Evolutionary conservation across 2,329 filamentous ascomycete species (phyloP).

Genomic region (Aspergillus sp.): DNA sequence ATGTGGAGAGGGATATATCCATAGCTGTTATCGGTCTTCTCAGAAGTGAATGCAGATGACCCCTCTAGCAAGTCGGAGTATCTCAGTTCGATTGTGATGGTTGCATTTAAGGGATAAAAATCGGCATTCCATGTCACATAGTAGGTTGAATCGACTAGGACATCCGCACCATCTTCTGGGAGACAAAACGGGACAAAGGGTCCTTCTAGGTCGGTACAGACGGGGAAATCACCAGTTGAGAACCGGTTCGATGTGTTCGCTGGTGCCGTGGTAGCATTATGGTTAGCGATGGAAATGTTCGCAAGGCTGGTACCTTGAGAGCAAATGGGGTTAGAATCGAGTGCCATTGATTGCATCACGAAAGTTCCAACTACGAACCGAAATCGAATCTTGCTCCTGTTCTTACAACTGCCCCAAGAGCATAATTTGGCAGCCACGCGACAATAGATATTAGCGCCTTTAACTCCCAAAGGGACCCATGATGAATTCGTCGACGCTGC

Average conservation of each 20-base stretch:
- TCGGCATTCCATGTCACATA: constrained; percentile 42
- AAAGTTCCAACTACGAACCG: constrained; percentile 1
- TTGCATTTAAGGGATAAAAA: constrained; percentile 31
- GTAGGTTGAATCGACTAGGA: constrained; percentile 41
- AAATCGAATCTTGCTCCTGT: constrained; percentile 2
- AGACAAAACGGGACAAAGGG: constrained; percentile 34
- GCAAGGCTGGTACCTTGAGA: neutral
- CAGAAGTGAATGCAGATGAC: constrained; percentile 39
- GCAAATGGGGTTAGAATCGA: neutral
- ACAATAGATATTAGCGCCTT: neutral
- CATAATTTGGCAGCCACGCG: neutral
- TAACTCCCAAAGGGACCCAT: neutral
- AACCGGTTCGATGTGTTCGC: constrained; percentile 5
- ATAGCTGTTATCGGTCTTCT: constrained; percentile 35
- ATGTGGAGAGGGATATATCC: constrained; percentile 42
- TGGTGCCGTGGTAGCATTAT: neutral
- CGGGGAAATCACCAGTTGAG: constrained; percentile 28
- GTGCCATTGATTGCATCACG: neutral
- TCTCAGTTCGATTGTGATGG: constrained; percentile 32
- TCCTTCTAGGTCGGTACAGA: constrained; percentile 28
- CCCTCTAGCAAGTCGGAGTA: constrained; percentile 35
- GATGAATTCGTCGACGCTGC: neutral
- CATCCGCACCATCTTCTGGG: constrained; percentile 31
- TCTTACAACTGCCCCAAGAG: constrained; percentile 3
- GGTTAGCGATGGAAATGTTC: constrained; percentile 5